phyloP scores from a whole-genome alignment of 192 early-diverging fungal species.

The Entomortierella parvispora region DNA sequence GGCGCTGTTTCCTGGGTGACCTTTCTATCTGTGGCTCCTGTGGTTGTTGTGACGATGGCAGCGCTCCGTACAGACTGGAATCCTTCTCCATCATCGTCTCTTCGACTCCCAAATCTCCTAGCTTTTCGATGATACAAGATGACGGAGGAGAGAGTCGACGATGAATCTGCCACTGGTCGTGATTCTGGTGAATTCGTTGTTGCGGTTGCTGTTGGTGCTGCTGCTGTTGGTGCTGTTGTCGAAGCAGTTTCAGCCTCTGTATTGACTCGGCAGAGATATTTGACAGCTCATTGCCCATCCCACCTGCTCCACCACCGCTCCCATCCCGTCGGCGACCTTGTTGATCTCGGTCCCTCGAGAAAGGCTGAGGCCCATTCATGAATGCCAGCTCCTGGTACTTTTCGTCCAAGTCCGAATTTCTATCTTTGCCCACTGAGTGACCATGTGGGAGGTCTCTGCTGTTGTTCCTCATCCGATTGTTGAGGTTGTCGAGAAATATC shows the following conservation, averaged over 20 bases:
- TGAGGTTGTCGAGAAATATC: constrained; percentile 22
- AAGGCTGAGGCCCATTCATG: constrained; percentile 7
- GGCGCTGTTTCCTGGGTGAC: background rate
- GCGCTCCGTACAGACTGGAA: background rate
- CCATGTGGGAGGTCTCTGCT: background rate
- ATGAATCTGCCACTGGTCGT: background rate
- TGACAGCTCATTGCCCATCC: constrained; percentile 1
- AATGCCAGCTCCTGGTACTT: constrained; percentile 18
- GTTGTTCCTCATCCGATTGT: background rate
- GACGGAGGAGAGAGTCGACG: background rate
- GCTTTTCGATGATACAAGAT: too few species aligned
- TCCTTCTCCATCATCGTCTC: background rate
- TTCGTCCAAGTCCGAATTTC: constrained; percentile 31
- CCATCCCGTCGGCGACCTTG: constrained; percentile 8
- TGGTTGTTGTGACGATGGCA: background rate
- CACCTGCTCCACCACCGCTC: background rate
- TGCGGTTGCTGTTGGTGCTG: constrained; percentile 10
- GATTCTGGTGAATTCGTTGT: constrained; percentile 10
- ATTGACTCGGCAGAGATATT: background rate
- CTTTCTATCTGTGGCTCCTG: background rate
- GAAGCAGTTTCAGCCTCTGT: background rate
- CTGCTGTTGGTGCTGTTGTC: too few species aligned
- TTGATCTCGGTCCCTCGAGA: background rate
- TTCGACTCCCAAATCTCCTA: background rate
- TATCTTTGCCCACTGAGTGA: constrained; percentile 1